Evolutionary conservation across 2,329 filamentous ascomycete species (phyloP).

Genomic region (Nakataea oryzae): DNA sequence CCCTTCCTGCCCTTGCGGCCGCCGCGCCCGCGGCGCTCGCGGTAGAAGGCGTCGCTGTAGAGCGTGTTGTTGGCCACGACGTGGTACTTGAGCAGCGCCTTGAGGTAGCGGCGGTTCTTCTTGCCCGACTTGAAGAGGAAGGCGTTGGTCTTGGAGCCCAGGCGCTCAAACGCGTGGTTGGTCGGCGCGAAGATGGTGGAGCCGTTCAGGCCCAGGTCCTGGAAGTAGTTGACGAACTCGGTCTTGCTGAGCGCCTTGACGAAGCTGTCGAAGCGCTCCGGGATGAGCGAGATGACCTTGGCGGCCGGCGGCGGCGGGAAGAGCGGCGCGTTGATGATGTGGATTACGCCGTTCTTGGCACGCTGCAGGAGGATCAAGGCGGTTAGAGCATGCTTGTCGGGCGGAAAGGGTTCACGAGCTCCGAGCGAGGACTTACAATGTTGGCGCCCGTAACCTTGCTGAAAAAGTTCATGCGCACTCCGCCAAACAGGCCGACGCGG

Average conservation of each 20-base stretch:
- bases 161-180: slow-evolving; percentile 68
- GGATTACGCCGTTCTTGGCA: slow-evolving; percentile 71
- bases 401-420: background rate
- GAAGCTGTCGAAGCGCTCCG: slow-evolving; percentile 68
- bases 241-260: slow-evolving; percentile 66
- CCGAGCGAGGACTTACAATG: slow-evolving; percentile 40
- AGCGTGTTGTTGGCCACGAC: slow-evolving; percentile 63
- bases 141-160: slow-evolving; percentile 64
- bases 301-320: slow-evolving; percentile 60
- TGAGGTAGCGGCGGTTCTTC: slow-evolving; percentile 50
- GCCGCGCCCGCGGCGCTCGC: slow-evolving; percentile 15
- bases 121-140: slow-evolving; percentile 75
- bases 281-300: slow-evolving; percentile 50
- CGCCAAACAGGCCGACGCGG: slow-evolving; percentile 44
- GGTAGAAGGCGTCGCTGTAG: slow-evolving; percentile 75
- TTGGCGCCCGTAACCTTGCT: slow-evolving; percentile 59
- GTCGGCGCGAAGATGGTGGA: slow-evolving; percentile 73
- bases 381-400: background rate
- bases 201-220: slow-evolving; percentile 44
- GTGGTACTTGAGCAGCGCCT: slow-evolving; percentile 70
- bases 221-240: slow-evolving; percentile 51
- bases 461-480: slow-evolving; percentile 68
- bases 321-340: slow-evolving; percentile 66
- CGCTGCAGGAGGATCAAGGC: slow-evolving; percentile 30
- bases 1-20: slow-evolving; percentile 13